Evolutionary conservation across 345 rosid species (phyloP).

Genomic region (Gossypium arboreum): DNA sequence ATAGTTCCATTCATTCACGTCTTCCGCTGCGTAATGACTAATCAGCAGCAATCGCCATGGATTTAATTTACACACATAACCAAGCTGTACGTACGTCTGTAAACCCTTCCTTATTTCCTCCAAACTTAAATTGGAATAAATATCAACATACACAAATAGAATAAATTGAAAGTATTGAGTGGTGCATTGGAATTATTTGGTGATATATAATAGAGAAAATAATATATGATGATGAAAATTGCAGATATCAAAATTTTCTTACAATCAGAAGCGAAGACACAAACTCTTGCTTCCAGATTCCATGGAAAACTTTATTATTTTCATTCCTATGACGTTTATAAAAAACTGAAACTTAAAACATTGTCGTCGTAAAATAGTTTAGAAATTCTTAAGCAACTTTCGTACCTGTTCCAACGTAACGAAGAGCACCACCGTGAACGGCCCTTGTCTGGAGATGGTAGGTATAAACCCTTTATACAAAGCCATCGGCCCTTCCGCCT

Average conservation of each 20-base stretch:
- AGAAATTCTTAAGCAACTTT: conserved; percentile 59
- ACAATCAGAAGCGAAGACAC: background rate
- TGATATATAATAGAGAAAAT: background rate
- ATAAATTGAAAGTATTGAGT: no score
- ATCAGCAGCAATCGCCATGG: background rate
- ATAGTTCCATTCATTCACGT: background rate
- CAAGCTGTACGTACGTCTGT: no score
- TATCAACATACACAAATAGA: no score
- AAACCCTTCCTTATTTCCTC: no score
- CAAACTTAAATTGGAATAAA: no score
- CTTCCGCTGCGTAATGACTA: background rate
- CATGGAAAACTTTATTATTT: background rate
- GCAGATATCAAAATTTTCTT: background rate
- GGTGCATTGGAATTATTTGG: background rate
- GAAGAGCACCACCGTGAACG: conserved; percentile 74
- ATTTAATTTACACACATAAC: background rate
- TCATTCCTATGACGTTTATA: no score
- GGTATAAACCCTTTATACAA: conserved; percentile 82
- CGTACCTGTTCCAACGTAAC: conserved; percentile 79
- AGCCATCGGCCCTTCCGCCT: conserved; percentile 72
- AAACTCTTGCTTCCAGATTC: background rate
- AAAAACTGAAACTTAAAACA: background rate
- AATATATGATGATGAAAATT: background rate
- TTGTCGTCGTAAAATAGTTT: background rate
- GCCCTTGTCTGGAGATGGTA: conserved; percentile 79